Percentiles rank a stretch among this genome's conserved stretches.
Evolutionary conservation across 306 rosid genomes (phyloP).

Genomic region (Quercus alba): DNA sequence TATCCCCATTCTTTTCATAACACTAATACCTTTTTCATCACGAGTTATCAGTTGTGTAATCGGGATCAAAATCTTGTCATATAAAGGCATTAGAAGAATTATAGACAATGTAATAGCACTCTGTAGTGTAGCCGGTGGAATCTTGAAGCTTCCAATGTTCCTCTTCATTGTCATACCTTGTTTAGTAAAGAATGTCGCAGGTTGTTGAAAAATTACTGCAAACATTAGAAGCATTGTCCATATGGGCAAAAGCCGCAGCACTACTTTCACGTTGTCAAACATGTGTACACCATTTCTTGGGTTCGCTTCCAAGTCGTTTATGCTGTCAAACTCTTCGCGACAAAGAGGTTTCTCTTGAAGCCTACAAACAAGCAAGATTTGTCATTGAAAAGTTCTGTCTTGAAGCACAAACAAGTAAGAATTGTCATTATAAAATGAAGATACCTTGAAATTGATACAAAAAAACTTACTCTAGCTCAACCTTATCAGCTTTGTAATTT

Average conservation of each 20-base stretch:
- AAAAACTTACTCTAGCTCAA: conserved; percentile 79
- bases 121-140: conserved; percentile 96
- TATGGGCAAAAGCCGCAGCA: conserved; percentile 70
- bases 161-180: conserved; percentile 98
- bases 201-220: conserved; percentile 88
- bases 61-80: conserved; percentile 71
- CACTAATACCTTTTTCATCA: conserved; percentile 61
- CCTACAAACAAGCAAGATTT: conserved; percentile 36
- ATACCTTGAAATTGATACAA: background rate
- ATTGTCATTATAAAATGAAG: background rate
- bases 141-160: conserved; percentile 64
- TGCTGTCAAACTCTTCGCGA: conserved; percentile 40
- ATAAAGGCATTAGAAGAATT: conserved; percentile 78
- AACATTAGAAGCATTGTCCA: conserved; percentile 94
- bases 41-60: conserved; percentile 50
- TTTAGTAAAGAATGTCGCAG: conserved; percentile 87
- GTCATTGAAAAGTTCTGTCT: conserved; percentile 47
- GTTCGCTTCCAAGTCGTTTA: conserved; percentile 27
- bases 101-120: conserved; percentile 74
- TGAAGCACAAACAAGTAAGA: conserved; percentile 43
- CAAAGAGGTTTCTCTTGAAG: conserved; percentile 82
- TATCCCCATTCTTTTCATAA: conserved; percentile 87
- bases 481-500: conserved; percentile 36
- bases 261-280: conserved; percentile 42
- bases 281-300: conserved; percentile 27